Conservation (phyloP, 2,329 filamentous ascomycete genomes). For the Neonectria hederae region DNA sequence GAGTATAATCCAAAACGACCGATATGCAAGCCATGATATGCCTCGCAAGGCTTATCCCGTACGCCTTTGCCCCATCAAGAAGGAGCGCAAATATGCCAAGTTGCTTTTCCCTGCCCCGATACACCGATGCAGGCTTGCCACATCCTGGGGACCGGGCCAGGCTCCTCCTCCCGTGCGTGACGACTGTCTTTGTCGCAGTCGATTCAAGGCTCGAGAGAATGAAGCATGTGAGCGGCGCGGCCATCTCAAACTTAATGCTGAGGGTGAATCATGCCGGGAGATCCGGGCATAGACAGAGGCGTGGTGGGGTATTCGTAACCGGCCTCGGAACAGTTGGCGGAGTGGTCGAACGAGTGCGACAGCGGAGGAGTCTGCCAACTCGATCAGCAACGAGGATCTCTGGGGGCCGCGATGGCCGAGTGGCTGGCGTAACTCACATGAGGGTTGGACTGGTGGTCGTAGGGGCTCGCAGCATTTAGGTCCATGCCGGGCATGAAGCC, state of each 20-base stretch:
- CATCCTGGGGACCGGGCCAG: neutral
- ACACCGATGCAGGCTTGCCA: constrained; percentile 12
- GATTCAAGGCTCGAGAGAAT: constrained; percentile 4
- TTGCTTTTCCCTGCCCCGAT: constrained; percentile 20
- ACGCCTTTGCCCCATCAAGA: constrained; percentile 30
- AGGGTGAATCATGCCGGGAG: constrained; percentile 62
- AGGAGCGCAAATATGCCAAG: constrained; percentile 30
- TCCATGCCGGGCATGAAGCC: constrained; percentile 72
- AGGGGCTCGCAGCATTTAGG: constrained; percentile 67
- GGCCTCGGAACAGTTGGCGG: constrained; percentile 68
- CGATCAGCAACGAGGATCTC: constrained; percentile 60
- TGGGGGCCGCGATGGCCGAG: constrained; percentile 49
- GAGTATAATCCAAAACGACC: constrained; percentile 36
- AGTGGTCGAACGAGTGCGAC: constrained; percentile 77
- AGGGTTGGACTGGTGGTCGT: constrained; percentile 74
- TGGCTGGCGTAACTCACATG: constrained; percentile 73
- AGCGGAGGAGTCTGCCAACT: constrained; percentile 77
- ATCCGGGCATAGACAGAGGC: constrained; percentile 77
- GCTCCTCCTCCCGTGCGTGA: neutral
- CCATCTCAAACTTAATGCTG: constrained; percentile 26
- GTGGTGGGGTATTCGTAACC: constrained; percentile 74
- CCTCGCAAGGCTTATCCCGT: constrained; percentile 33
- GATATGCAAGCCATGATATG: constrained; percentile 37
- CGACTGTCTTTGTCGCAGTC: neutral
- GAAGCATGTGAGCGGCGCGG: neutral